Evolutionary conservation across 1,284 basidiomycete genomes (phyloP), one percentile per base, ranked within the genome.

Genomic region (Ustilago tritici): DNA sequence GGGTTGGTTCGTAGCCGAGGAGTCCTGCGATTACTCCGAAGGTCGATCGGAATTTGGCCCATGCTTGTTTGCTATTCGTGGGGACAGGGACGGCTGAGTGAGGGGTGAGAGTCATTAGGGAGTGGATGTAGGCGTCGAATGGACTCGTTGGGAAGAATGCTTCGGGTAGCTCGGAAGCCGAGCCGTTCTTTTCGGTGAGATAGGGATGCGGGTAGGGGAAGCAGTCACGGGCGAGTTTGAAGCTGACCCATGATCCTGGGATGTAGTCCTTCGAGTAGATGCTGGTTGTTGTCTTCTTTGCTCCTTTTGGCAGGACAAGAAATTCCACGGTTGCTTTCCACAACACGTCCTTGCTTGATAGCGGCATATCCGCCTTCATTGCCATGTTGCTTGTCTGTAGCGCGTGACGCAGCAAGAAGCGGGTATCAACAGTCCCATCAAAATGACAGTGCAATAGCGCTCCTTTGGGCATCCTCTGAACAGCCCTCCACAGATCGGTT

Each of bases 1-100:
- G 90, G 19, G 92, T 88, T 0, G 91, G 91, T 15, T 87, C 86
- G 78, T 89, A 79, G 15, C 70, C 78, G 35, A 70, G 54, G 9
- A 76, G 62, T 31, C 77, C 92, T 4, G 59, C 65, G 15, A 75
- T 70, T 23, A 82, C 74, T 50, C 57, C 63, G 40, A 83, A 83
- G 14, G 82, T 83, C 15, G 70, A 70, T 17, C 70, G 55, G 64
- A 83, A 83, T 41, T 80, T 78, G 34, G 62, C 47, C 82, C 82
- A 83, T 0, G 82, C 82, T 53, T 82, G 71, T 60, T 76, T 78
- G 62, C 64, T 69, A 69, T 74, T 82, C 31, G 35, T 66, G 28
- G 68, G 65, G 17, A 65, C 50, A 0, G 70, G 62, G 2, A 53
- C 46, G 23, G 36, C 50, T 3, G 50, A 23, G 61, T 70, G 65